A percentile compares a stretch with the other conserved stretches of the same genome.
Evolutionary conservation across 345 rosid species (phyloP).

Genomic region (Excoecaria agallocha): DNA sequence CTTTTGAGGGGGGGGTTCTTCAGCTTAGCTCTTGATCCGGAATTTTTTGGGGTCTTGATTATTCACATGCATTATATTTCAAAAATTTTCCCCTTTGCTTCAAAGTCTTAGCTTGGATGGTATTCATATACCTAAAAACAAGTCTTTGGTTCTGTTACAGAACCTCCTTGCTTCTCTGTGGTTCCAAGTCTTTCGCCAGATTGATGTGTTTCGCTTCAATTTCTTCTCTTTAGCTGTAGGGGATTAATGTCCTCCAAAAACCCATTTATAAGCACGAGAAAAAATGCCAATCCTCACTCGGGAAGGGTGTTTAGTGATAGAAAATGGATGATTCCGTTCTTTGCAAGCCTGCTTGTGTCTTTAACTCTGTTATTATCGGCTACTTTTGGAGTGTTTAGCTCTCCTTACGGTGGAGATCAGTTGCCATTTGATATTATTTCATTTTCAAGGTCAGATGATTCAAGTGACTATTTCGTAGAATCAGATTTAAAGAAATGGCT

Average conservation of each 20-base stretch:
- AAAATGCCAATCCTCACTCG: conserved; percentile 54
- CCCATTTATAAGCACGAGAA: conserved; percentile 43
- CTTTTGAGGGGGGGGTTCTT: neutral
- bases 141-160: conserved; percentile 10
- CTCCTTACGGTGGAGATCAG: conserved; percentile 47
- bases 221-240: neutral
- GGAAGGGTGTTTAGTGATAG: conserved; percentile 68
- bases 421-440: conserved; percentile 48
- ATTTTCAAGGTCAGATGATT: conserved; percentile 42
- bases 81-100: conserved; percentile 11
- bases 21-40: conserved; percentile 4
- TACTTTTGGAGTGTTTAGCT: conserved; percentile 38
- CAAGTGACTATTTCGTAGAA: conserved; percentile 69
- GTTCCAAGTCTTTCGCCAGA: neutral
- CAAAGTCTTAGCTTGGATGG: conserved; percentile 19
- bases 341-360: conserved; percentile 70
- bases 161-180: conserved; percentile 16
- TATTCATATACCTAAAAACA: conserved; percentile 12
- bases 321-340: conserved; percentile 78
- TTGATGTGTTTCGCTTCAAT: conserved; percentile 9
- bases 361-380: conserved; percentile 55
- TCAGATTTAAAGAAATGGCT: conserved; percentile 45
- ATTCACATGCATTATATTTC: neutral
- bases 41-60: neutral
- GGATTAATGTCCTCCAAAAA: conserved; percentile 21